Conservation (phyloP, 2,329 filamentous ascomycete species). For the Paramyrothecium roridum region DNA sequence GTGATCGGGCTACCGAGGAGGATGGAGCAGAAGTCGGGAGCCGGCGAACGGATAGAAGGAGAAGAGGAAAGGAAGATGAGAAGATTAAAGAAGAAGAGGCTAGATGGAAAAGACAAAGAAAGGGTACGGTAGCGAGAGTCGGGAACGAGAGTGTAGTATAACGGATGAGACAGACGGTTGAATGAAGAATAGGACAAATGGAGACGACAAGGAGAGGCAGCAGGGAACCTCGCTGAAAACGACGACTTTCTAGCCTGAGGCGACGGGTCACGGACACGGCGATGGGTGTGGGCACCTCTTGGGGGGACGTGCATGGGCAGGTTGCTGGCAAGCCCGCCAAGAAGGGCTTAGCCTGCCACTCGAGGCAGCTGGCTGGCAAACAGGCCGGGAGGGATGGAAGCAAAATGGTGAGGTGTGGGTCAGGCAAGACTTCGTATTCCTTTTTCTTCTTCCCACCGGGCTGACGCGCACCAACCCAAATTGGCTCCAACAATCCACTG, state of each 20-base stretch:
- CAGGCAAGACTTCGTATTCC: no score
- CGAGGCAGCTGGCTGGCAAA: no score
- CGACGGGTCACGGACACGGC: no score
- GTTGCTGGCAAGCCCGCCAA: no score
- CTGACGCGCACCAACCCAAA: no score
- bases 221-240: neutral
- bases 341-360: no score
- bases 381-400: no score
- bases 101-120: constrained; percentile 2
- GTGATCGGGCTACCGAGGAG: neutral
- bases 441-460: no score
- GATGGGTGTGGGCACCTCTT: no score
- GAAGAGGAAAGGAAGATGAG: neutral
- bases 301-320: no score
- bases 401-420: no score
- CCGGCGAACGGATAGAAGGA: neutral
- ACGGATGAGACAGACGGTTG: neutral
- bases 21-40: neutral
- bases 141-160: neutral
- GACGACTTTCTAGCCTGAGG: neutral
- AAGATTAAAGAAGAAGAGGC: constrained; percentile 5
- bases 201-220: neutral
- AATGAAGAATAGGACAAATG: neutral
- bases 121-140: neutral
- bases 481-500: no score